Conservation (phyloP, 768 basidiomycete species). For the Aureoboletus auriporus region DNA sequence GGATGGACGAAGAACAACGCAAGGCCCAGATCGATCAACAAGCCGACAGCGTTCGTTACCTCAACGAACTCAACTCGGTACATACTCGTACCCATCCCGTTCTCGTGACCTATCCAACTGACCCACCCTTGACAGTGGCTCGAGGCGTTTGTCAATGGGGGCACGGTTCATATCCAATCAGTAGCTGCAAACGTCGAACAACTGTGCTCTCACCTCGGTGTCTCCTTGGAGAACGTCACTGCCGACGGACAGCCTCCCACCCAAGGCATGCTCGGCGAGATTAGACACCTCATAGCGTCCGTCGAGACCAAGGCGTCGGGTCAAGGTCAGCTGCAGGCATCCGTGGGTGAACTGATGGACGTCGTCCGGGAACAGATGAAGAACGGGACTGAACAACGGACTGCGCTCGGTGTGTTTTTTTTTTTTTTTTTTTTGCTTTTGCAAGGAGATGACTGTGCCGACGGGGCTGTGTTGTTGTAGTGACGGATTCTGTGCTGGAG, state of each 20-base stretch:
- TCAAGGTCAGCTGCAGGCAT: conserved; percentile 28
- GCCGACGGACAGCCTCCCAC: conserved; percentile 7
- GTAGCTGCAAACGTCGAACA: conserved; percentile 58
- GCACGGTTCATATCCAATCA: conserved; percentile 66
- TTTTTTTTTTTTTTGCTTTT: not conserved
- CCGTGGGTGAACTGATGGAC: conserved; percentile 35
- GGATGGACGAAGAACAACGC: conserved; percentile 45
- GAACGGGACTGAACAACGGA: conserved; percentile 37
- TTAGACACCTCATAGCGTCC: conserved; percentile 33
- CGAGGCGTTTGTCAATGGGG: conserved; percentile 74
- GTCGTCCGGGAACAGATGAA: conserved; percentile 40
- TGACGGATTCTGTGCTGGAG: conserved; percentile 53
- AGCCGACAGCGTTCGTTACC: conserved; percentile 69
- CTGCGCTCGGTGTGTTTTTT: conserved; percentile 31
- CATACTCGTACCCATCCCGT: conserved; percentile 16
- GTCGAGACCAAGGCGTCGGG: conserved; percentile 30
- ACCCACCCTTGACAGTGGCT: conserved; percentile 55
- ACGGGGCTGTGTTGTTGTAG: conserved; percentile 30
- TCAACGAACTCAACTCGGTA: conserved; percentile 73
- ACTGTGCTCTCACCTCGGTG: conserved; percentile 53
- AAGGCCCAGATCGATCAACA: conserved; percentile 58
- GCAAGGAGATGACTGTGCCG: conserved; percentile 7
- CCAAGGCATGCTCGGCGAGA: conserved; percentile 31
- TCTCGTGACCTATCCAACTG: not conserved
- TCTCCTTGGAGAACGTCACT: conserved; percentile 19